phyloP scores from a whole-genome alignment of 2,329 filamentous ascomycete genomes.

The Curvularia eragrostidis region DNA sequence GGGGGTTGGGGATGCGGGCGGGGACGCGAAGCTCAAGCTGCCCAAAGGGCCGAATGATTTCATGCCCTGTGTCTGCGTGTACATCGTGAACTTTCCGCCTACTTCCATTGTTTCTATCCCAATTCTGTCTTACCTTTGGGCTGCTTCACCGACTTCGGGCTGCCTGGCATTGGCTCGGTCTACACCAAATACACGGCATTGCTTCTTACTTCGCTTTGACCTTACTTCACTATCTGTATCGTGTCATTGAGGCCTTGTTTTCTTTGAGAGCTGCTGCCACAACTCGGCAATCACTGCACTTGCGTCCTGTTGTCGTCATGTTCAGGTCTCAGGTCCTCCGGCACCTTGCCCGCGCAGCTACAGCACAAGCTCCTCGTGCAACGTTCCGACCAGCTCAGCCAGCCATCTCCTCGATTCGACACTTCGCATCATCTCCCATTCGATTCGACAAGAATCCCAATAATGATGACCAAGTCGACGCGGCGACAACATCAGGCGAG shows the following conservation, averaged over 20 bases:
- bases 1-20: background rate
- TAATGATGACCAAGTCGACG: slow-evolving; percentile 38
- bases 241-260: background rate
- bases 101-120: slow-evolving; percentile 10
- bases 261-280: background rate
- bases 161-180: slow-evolving; percentile 3
- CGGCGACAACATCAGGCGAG: slow-evolving; percentile 46
- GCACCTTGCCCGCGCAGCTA: slow-evolving; percentile 37
- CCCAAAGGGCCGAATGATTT: slow-evolving; percentile 19
- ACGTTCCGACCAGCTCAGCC: slow-evolving; percentile 29
- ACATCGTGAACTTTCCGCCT: slow-evolving; percentile 16
- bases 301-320: slow-evolving; percentile 31
- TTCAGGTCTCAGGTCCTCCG: slow-evolving; percentile 45
- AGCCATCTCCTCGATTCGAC: slow-evolving; percentile 29
- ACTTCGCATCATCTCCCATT: slow-evolving; percentile 37
- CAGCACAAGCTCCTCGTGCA: slow-evolving; percentile 38
- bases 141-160: slow-evolving; percentile 18
- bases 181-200: slow-evolving; percentile 7
- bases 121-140: slow-evolving; percentile 6
- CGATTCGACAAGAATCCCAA: slow-evolving; percentile 36
- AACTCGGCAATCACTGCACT: slow-evolving; percentile 1
- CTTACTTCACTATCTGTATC: slow-evolving; percentile 12
- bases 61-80: slow-evolving; percentile 10
- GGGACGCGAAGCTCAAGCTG: slow-evolving; percentile 26
- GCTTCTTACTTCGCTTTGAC: background rate